phyloP scores from a whole-genome alignment of 352 stramenopile genomes.

The Achlya hypogyna region DNA sequence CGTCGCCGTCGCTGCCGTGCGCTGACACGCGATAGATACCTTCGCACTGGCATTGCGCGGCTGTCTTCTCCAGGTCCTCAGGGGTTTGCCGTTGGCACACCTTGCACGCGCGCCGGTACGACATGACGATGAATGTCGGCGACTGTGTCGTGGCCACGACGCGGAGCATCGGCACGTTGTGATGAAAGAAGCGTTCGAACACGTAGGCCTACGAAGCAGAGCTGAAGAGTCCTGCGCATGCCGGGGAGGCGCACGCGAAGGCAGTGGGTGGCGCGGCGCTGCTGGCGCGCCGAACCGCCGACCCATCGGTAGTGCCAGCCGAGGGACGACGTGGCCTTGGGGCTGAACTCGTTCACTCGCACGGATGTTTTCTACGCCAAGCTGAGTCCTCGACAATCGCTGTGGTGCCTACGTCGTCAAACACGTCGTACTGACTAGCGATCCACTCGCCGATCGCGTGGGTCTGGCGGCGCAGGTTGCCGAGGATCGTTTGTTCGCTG shows the following conservation, averaged over 20 bases:
- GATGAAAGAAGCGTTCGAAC: conserved; percentile 9
- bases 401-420: conserved; percentile 12
- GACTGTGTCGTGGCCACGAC: conserved; percentile 1
- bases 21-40: conserved; percentile 11
- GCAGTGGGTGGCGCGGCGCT: conserved; percentile 8
- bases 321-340: conserved; percentile 4
- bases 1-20: background rate
- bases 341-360: conserved; percentile 14
- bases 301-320: conserved; percentile 20
- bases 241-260: background rate
- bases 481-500: conserved; percentile 1
- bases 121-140: conserved; percentile 18
- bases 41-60: conserved; percentile 12
- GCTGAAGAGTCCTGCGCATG: background rate
- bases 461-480: conserved; percentile 12
- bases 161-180: background rate
- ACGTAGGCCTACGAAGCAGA: conserved; percentile 7
- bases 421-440: conserved; percentile 15
- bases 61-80: conserved; percentile 6
- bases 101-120: conserved; percentile 18
- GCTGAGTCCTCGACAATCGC: background rate
- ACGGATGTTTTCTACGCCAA: background rate
- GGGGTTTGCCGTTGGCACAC: conserved; percentile 15
- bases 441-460: conserved; percentile 16
- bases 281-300: conserved; percentile 11